Evolutionary conservation across 768 basidiomycete genomes (phyloP).

Genomic region (Russula olivacea): DNA sequence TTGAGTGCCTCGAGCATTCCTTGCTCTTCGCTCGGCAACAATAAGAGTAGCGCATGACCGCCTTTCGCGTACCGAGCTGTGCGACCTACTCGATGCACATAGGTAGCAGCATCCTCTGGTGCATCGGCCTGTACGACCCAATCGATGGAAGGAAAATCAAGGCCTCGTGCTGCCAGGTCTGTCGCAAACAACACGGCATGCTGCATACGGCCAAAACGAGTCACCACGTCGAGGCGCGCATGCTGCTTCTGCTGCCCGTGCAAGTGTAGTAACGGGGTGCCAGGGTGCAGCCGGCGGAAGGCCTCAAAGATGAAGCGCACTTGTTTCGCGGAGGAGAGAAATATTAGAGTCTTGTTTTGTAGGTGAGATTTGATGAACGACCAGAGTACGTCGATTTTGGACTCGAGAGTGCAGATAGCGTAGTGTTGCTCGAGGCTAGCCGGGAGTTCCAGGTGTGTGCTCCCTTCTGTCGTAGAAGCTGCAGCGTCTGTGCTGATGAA

Average conservation of each 20-base stretch:
- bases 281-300: constrained; percentile 93
- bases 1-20: constrained; percentile 73
- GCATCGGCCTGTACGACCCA: constrained; percentile 97
- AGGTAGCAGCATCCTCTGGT: constrained; percentile 95
- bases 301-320: constrained; percentile 95
- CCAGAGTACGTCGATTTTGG: constrained; percentile 89
- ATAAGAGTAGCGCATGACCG: constrained; percentile 76
- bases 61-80: constrained; percentile 91
- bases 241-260: constrained; percentile 97
- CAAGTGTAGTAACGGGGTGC: constrained; percentile 84
- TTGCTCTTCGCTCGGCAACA: constrained; percentile 88
- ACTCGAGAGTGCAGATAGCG: constrained; percentile 71
- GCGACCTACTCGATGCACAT: constrained; percentile 93
- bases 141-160: constrained; percentile 94
- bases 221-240: constrained; percentile 78
- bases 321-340: constrained; percentile 93
- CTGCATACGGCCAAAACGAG: constrained; percentile 73
- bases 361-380: constrained; percentile 93
- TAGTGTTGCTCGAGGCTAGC: constrained; percentile 85
- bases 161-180: constrained; percentile 90
- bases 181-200: constrained; percentile 90
- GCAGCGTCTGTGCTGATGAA: constrained; percentile 53
- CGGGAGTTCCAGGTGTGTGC: constrained; percentile 51
- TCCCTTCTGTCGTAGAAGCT: constrained; percentile 36
- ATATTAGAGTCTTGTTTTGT: constrained; percentile 86